Conservation (phyloP, 768 basidiomycete species). For the Termitomyces sp. region DNA sequence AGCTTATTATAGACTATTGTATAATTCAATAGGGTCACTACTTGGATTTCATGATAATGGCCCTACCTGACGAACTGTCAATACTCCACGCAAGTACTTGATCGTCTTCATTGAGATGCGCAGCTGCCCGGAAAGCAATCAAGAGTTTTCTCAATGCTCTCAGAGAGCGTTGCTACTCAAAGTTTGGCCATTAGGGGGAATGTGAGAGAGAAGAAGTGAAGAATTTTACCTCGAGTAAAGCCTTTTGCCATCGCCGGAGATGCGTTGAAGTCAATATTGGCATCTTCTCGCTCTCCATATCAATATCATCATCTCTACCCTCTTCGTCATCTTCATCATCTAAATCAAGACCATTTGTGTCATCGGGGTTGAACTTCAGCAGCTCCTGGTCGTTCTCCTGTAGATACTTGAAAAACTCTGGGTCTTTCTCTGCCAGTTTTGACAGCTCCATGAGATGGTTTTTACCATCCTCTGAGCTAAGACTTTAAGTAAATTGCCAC, state of each 20-base stretch:
- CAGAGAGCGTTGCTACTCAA: conserved; percentile 71
- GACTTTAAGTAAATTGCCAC: neutral
- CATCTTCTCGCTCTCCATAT: conserved; percentile 39
- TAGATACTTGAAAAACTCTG: conserved; percentile 98
- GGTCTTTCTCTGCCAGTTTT: conserved; percentile 90
- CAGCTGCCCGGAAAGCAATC: conserved; percentile 88
- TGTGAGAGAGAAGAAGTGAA: neutral
- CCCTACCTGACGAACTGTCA: conserved; percentile 68
- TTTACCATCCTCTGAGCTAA: conserved; percentile 55
- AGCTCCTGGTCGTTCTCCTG: conserved; percentile 93
- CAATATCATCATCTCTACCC: conserved; percentile 44
- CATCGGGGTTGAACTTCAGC: conserved; percentile 66
- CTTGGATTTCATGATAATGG: neutral
- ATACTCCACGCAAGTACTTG: conserved; percentile 82
- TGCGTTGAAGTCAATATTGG: conserved; percentile 65
- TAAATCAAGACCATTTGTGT: conserved; percentile 30
- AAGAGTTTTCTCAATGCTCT: conserved; percentile 78
- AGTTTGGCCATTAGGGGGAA: neutral
- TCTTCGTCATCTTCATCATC: conserved; percentile 41
- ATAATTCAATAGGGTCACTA: conserved; percentile 5
- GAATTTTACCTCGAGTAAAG: conserved; percentile 63
- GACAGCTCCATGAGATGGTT: conserved; percentile 78
- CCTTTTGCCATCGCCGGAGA: conserved; percentile 82
- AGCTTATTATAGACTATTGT: conserved; percentile 88
- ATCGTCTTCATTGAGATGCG: conserved; percentile 82